Conservation (phyloP, 768 basidiomycete species). For the Termitomyces sp. region DNA sequence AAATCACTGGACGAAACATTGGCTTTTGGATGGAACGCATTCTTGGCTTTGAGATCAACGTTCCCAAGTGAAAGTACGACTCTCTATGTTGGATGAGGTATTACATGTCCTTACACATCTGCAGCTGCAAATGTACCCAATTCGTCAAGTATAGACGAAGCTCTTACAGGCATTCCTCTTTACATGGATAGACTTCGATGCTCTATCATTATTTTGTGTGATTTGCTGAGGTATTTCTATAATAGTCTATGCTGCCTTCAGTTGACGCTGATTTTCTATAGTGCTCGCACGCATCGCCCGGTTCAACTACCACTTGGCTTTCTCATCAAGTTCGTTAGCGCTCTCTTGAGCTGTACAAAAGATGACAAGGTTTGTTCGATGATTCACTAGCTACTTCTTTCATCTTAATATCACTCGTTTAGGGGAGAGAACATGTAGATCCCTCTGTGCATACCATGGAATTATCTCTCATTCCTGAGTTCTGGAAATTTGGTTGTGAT, state of each 20-base stretch:
- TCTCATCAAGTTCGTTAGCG: slow-evolving; percentile 44
- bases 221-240: slow-evolving; percentile 45
- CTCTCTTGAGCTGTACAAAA: slow-evolving; percentile 41
- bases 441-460: slow-evolving; percentile 49
- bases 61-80: slow-evolving; percentile 42
- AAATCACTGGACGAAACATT: slow-evolving; percentile 70
- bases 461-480: slow-evolving; percentile 37
- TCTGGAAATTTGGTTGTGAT: slow-evolving; percentile 49
- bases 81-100: background rate
- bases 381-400: background rate
- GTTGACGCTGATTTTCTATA: slow-evolving; percentile 21
- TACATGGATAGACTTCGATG: slow-evolving; percentile 58
- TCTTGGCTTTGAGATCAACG: slow-evolving; percentile 53
- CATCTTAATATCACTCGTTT: background rate
- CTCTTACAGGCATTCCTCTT: slow-evolving; percentile 44
- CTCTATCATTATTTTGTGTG: slow-evolving; percentile 41
- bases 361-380: slow-evolving; percentile 37
- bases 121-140: slow-evolving; percentile 2
- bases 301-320: slow-evolving; percentile 66
- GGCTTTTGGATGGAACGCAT: slow-evolving; percentile 58
- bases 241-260: background rate
- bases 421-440: slow-evolving; percentile 50
- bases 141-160: slow-evolving; percentile 21
- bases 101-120: background rate
- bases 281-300: slow-evolving; percentile 51